Percentiles rank a stretch among this genome's conserved stretches.
phyloP scores from a whole-genome alignment of 1,284 basidiomycete species.

The Golubevia sp. region DNA sequence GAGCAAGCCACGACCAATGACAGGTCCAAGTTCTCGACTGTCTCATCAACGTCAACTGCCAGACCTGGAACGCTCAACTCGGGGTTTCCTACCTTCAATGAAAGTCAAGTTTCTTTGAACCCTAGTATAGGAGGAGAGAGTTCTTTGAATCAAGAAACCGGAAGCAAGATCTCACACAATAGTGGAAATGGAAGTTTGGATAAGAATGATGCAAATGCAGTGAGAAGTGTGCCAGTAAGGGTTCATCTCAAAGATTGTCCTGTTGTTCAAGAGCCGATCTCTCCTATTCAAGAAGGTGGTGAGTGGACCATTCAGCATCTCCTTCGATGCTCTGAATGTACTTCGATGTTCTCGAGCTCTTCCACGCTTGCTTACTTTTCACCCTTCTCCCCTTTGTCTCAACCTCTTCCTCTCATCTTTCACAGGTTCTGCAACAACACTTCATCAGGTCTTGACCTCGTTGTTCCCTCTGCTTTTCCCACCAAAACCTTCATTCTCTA shows the following conservation, averaged over 20 bases:
- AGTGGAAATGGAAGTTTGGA: background rate
- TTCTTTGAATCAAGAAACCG: background rate
- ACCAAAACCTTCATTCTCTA: conserved; percentile 35
- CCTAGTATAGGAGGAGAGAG: conserved; percentile 2
- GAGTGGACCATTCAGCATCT: conserved; percentile 4
- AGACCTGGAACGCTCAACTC: background rate
- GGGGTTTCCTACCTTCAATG: background rate
- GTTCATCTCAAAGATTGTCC: conserved; percentile 90
- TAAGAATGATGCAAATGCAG: conserved; percentile 71
- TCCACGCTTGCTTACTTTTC: background rate
- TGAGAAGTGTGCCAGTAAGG: conserved; percentile 83
- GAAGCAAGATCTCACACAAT: too few species aligned
- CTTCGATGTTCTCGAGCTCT: conserved; percentile 10
- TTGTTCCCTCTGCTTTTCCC: conserved; percentile 65
- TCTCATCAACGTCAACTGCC: background rate
- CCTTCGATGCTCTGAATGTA: too few species aligned
- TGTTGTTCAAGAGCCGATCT: conserved; percentile 83
- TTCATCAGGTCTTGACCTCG: conserved; percentile 61
- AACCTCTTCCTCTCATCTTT: background rate
- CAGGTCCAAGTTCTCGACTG: background rate
- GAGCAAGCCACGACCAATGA: too few species aligned
- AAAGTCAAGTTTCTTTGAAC: conserved; percentile 3
- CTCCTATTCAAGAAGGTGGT: conserved; percentile 74
- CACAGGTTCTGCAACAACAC: conserved; percentile 64
- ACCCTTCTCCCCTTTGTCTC: background rate